Evolutionary conservation across 305 asterid genomes (phyloP), one percentile per base, ranked within the genome.

Genomic region (Fraxinus velutina): DNA sequence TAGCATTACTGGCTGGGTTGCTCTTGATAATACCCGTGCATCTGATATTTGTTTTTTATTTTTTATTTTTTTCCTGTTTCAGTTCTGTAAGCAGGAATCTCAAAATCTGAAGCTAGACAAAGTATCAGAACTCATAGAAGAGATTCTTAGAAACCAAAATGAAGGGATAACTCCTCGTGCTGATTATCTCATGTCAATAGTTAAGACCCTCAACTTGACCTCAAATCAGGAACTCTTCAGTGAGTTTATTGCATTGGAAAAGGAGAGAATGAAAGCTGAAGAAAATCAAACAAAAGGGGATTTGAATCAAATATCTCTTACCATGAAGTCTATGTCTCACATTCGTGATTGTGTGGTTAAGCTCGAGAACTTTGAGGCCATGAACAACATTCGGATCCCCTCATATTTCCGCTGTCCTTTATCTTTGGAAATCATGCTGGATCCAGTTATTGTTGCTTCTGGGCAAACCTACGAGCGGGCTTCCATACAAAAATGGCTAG

Each of bases 401-500:
- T 83, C 92, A 17, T 89, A 87, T 81, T 96, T 92, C 85, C 86
- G 87, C 39, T 96, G 99, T 77, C 97, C 98, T 4, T 87, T 96
- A 76, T 94, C 98, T 72, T 83, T 91, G 86, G 95, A 89, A 81
- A 85, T 94, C 82, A 93, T 96, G 98, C 78, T 75, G 75, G 97
- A 96, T 78, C 99, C 99, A 1, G 99, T 94, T 57, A 94, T 91
- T 78, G 91, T 96, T 87, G 92, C 97, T 83, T 96, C 99, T 2
- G 99, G 99, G 74, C 95, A 93, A 87, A 96, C 98, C 29, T 96
- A 86, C 42, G 98, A 96, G 84, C 91, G 91, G 83, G 81, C 90
- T 30, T 89, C 93, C 75, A 91, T 94, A 80, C 87, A 89, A 83
- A 96, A 89, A 89, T 94, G 98, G 99, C 82, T 96, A 81, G 97